phyloP scores from a whole-genome alignment of 345 rosid genomes.

The Salix purpurea region DNA sequence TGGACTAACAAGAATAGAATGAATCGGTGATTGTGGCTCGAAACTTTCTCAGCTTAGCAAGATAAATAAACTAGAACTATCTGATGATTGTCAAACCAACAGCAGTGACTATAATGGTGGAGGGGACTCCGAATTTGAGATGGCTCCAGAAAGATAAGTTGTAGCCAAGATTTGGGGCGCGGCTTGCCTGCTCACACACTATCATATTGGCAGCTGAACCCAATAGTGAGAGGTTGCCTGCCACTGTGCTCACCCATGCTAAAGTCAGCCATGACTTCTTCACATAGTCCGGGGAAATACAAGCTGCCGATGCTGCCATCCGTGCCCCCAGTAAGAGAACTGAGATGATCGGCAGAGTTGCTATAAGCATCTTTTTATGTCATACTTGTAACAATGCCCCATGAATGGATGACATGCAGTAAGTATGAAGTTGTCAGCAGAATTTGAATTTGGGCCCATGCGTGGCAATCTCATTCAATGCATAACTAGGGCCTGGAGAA shows the following conservation, averaged over 20 bases:
- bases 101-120: constrained; percentile 63
- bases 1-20: too few species aligned
- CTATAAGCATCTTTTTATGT: neutral
- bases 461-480: too few species aligned
- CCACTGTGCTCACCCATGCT: constrained; percentile 86
- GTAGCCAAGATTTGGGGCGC: constrained; percentile 46
- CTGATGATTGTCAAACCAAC: constrained; percentile 55
- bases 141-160: constrained; percentile 69
- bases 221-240: constrained; percentile 72
- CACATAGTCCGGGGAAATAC: constrained; percentile 43
- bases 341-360: constrained; percentile 10
- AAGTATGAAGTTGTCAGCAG: neutral
- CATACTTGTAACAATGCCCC: neutral
- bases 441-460: too few species aligned
- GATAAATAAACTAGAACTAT: neutral
- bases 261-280: constrained; percentile 84
- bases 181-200: constrained; percentile 78
- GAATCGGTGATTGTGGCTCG: too few species aligned
- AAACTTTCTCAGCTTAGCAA: neutral
- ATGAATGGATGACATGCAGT: neutral
- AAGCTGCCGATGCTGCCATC: constrained; percentile 71
- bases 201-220: constrained; percentile 91
- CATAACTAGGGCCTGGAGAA: neutral
- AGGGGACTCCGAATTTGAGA: constrained; percentile 74
- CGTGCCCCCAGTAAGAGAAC: constrained; percentile 68